Evolutionary conservation across 768 basidiomycete species (phyloP).

Genomic region (Exidia glandulosa): DNA sequence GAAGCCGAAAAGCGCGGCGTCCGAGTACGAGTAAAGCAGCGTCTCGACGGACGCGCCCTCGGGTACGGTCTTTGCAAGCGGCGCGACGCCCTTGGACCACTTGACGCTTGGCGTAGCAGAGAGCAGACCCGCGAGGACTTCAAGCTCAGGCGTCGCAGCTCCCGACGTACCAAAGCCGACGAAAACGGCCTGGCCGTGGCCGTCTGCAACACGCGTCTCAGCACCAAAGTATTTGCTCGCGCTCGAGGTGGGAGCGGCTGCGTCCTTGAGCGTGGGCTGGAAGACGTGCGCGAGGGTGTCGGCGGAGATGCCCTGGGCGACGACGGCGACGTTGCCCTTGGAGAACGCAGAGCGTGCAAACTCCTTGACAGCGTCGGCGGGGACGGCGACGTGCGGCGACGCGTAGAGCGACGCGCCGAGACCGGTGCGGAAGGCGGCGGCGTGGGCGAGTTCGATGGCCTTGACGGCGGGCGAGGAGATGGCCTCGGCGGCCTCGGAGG

Average conservation of each 20-base stretch:
- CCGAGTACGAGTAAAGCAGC: conserved; percentile 82
- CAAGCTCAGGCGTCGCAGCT: conserved; percentile 55
- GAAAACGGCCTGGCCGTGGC: conserved; percentile 63
- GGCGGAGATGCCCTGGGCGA: conserved; percentile 80
- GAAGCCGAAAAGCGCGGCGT: conserved; percentile 80
- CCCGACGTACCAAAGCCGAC: conserved; percentile 77
- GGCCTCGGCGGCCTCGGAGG: conserved; percentile 56
- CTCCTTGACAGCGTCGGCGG: conserved; percentile 57
- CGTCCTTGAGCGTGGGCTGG: conserved; percentile 35
- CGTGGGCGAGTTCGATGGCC: conserved; percentile 81
- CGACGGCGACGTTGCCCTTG: conserved; percentile 70
- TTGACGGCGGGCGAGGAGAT: conserved; percentile 46
- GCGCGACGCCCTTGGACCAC: conserved; percentile 69
- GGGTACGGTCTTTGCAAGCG: conserved; percentile 52
- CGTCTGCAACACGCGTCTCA: conserved; percentile 62
- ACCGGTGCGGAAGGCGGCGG: conserved; percentile 86
- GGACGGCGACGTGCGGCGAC: conserved; percentile 48
- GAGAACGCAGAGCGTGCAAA: conserved; percentile 67
- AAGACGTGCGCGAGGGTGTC: conserved; percentile 60
- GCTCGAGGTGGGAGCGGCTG: conserved; percentile 21
- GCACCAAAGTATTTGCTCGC: conserved; percentile 69
- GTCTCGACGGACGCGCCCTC: conserved; percentile 52
- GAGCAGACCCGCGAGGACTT: conserved; percentile 70
- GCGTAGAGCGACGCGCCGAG: conserved; percentile 89
- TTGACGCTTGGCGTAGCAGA: conserved; percentile 75